Percentiles rank a stretch among this genome's conserved stretches.
Evolutionary conservation across 2,329 filamentous ascomycete species (phyloP).

Genomic region (Epichloe brachyelytri): DNA sequence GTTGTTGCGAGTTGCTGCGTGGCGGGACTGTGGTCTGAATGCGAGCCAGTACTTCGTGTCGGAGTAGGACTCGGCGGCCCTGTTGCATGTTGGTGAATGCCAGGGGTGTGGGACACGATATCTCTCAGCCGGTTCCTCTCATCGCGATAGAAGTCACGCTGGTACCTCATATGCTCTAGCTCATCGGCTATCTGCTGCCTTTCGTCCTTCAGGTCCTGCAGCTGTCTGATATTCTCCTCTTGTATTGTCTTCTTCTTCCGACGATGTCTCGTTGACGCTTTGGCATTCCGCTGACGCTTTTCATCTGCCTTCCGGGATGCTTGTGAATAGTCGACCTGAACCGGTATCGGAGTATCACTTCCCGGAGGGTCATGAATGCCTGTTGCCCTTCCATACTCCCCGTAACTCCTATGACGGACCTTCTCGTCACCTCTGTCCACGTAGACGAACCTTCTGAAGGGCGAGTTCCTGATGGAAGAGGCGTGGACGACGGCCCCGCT

Average conservation of each 20-base stretch:
- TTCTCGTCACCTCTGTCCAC: slow-evolving; percentile 22
- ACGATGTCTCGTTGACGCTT: slow-evolving; percentile 71
- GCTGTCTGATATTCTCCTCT: slow-evolving; percentile 54
- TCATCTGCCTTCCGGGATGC: slow-evolving; percentile 75
- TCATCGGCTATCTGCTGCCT: slow-evolving; percentile 49
- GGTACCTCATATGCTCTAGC: slow-evolving; percentile 41
- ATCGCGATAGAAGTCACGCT: slow-evolving; percentile 59
- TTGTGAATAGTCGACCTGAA: slow-evolving; percentile 68
- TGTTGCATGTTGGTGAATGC: slow-evolving; percentile 38
- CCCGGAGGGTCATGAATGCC: slow-evolving; percentile 26
- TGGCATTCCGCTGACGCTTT: slow-evolving; percentile 74
- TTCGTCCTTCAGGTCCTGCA: slow-evolving; percentile 56
- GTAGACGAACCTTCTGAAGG: slow-evolving; percentile 13
- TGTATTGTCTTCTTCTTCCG: slow-evolving; percentile 74
- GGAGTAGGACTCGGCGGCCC: slow-evolving; percentile 38
- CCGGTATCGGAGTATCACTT: slow-evolving; percentile 31
- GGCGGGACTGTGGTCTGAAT: slow-evolving; percentile 25
- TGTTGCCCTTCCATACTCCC: slow-evolving; percentile 22
- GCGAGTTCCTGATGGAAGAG: slow-evolving; percentile 10
- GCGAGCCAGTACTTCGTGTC: slow-evolving; percentile 22
- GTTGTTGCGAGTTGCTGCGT: slow-evolving; percentile 15
- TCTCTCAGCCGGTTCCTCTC: slow-evolving; percentile 61
- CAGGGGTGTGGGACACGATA: slow-evolving; percentile 47
- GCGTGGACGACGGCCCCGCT: slow-evolving; percentile 10
- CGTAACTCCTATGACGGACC: slow-evolving; percentile 15